These are phyloP conservation scores for Persicaria tinctoria DNA, from an alignment of 148 eudicot genomes.

Conservation along the genomic window DNA sequence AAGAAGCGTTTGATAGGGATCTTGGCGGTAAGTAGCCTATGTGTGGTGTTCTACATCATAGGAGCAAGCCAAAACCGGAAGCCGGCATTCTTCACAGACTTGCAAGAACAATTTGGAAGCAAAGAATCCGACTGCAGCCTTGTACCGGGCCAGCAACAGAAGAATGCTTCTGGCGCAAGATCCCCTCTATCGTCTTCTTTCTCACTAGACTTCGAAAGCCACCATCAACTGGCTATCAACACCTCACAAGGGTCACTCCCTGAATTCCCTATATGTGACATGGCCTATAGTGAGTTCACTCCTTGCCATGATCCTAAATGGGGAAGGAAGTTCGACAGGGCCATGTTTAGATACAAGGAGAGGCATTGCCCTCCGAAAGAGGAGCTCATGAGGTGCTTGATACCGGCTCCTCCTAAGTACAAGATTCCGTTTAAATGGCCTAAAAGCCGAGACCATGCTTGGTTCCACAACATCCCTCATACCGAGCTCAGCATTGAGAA, in stretches of 20 bases:
- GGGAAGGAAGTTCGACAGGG: slow-evolving; percentile 59
- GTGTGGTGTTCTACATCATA: slow-evolving; percentile 54
- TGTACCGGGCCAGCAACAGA: slow-evolving; percentile 7
- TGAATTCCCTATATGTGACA: slow-evolving; percentile 54
- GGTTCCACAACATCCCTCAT: slow-evolving; percentile 87
- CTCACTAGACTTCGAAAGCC: slow-evolving; percentile 62
- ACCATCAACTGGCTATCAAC: slow-evolving; percentile 52
- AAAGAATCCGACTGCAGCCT: slow-evolving; percentile 28
- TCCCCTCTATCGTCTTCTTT: slow-evolving; percentile 17
- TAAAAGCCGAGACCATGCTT: slow-evolving; percentile 76
- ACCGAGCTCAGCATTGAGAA: slow-evolving; percentile 92
- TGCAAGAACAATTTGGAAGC: slow-evolving; percentile 27
- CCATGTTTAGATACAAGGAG: slow-evolving; percentile 78
- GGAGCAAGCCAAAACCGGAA: slow-evolving; percentile 62
- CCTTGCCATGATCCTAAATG: slow-evolving; percentile 69
- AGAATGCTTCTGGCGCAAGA: background rate
- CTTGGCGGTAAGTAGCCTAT: slow-evolving; percentile 53
- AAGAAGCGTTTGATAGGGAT: slow-evolving; percentile 59
- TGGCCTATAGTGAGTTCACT: slow-evolving; percentile 62
- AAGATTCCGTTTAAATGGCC: slow-evolving; percentile 93
- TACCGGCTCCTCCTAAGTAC: slow-evolving; percentile 81
- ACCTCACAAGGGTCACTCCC: slow-evolving; percentile 20
- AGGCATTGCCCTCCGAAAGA: slow-evolving; percentile 78
- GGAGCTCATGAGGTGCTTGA: slow-evolving; percentile 59
- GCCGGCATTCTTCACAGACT: slow-evolving; percentile 24